phyloP scores from a whole-genome alignment of 176 grass and related monocot species.

The Oryza longistaminata region DNA sequence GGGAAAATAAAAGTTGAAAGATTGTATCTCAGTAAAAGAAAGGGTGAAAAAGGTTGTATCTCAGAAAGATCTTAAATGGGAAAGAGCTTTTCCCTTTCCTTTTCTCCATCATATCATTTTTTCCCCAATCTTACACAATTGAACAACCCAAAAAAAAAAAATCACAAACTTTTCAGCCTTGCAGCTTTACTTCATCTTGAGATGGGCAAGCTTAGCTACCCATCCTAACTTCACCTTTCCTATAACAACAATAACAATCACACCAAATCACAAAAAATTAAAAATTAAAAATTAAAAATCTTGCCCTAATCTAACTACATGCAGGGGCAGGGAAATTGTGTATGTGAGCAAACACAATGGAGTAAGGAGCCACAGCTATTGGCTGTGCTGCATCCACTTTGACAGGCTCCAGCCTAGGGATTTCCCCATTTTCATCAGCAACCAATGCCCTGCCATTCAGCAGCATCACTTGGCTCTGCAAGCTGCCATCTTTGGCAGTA shows the following conservation, averaged over 20 bases:
- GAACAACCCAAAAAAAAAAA: not conserved
- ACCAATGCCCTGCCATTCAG: slow-evolving; percentile 61
- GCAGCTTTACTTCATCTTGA: slow-evolving; percentile 32
- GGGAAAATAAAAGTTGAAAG: not conserved
- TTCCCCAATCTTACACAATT: not conserved
- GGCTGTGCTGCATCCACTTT: slow-evolving; percentile 37
- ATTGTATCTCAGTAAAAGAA: not conserved
- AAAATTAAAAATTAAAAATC: too few species aligned
- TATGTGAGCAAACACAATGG: slow-evolving; percentile 66
- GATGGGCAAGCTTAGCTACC: slow-evolving; percentile 44
- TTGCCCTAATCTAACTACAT: slow-evolving; percentile 34
- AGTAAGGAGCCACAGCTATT: slow-evolving; percentile 43
- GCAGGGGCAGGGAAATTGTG: slow-evolving; percentile 49
- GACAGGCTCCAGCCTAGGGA: slow-evolving; percentile 48
- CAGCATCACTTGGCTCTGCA: slow-evolving; percentile 75
- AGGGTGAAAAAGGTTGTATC: too few species aligned
- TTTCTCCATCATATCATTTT: not conserved
- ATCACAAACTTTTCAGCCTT: not conserved
- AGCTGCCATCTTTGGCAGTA: slow-evolving; percentile 40
- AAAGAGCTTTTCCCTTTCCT: not conserved
- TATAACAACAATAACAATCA: not conserved
- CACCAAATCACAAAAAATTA: slow-evolving; percentile 28
- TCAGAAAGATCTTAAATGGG: not conserved
- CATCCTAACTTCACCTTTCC: slow-evolving; percentile 9
- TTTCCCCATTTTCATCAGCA: slow-evolving; percentile 46